Conservation (phyloP, 2,329 filamentous ascomycete genomes). For the Fonsecaea pugnacius region DNA sequence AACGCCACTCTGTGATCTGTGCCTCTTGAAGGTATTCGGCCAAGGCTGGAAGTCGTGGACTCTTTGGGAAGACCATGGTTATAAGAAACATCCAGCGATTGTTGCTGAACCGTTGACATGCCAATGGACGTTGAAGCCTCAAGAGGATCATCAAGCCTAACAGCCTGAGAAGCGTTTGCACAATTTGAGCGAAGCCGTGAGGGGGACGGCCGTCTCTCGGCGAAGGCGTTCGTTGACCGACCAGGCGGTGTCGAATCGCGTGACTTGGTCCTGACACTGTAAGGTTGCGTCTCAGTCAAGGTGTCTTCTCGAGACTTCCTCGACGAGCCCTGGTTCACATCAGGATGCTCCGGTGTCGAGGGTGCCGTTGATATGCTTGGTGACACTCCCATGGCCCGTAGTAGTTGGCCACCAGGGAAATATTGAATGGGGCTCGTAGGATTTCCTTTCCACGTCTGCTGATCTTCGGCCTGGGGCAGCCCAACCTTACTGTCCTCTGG, state of each 20-base stretch:
- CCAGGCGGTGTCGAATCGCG: background rate
- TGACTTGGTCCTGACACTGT: background rate
- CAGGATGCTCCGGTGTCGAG: background rate
- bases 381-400: background rate
- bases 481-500: constrained; percentile 14
- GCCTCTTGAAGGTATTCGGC: background rate
- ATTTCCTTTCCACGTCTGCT: background rate
- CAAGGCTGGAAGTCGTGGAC: background rate
- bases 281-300: background rate
- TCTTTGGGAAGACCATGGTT: background rate
- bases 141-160: background rate
- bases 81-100: background rate
- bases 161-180: background rate
- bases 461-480: background rate
- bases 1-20: background rate
- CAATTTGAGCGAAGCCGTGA: background rate
- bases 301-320: background rate
- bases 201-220: background rate
- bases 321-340: background rate
- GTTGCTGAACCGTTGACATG: background rate
- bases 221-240: background rate
- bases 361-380: background rate
- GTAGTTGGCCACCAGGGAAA: background rate
- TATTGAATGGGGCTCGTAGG: background rate
- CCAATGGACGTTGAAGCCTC: background rate